Conservation (phyloP, 257 asterid genomes). For the Gentiana macrophylla region DNA sequence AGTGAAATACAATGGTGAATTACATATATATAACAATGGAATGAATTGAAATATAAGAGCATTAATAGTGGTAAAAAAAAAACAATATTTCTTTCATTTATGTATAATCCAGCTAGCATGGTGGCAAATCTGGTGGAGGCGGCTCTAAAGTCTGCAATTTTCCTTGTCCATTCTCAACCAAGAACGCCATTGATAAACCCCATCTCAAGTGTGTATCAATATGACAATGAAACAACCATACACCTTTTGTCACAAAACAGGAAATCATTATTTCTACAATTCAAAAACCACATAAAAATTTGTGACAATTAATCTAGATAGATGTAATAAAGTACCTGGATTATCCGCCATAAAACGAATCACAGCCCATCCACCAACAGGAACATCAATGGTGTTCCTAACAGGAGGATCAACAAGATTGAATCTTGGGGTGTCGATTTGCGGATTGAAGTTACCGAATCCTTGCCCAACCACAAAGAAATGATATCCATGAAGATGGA, state of each 20-base stretch:
- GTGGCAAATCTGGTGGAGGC: slow-evolving; percentile 27
- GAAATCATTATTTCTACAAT: neutral
- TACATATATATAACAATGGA: too few species aligned
- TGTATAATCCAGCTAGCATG: slow-evolving; percentile 7
- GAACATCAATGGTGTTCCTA: slow-evolving; percentile 24
- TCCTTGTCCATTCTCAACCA: slow-evolving; percentile 24
- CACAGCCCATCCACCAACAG: slow-evolving; percentile 29
- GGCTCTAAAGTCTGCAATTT: slow-evolving; percentile 19
- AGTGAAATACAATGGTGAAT: neutral
- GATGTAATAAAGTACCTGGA: slow-evolving; percentile 17
- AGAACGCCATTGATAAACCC: slow-evolving; percentile 25
- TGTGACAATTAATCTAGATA: neutral
- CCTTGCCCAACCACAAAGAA: slow-evolving; percentile 22
- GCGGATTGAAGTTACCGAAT: slow-evolving; percentile 24
- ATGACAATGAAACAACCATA: slow-evolving; percentile 30
- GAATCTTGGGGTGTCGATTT: slow-evolving; percentile 17
- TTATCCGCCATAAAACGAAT: slow-evolving; percentile 29
- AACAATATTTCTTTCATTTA: neutral
- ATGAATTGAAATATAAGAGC: neutral
- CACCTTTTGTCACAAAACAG: slow-evolving; percentile 16
- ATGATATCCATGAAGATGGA: slow-evolving; percentile 30
- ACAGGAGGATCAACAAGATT: slow-evolving; percentile 27
- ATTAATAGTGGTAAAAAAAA: neutral
- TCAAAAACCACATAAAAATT: neutral
- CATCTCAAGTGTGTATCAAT: slow-evolving; percentile 21